A percentile compares a stretch with the other conserved stretches of the same genome.
phyloP scores from a whole-genome alignment of 2,329 filamentous ascomycete genomes.

The Cadophora sp. region DNA sequence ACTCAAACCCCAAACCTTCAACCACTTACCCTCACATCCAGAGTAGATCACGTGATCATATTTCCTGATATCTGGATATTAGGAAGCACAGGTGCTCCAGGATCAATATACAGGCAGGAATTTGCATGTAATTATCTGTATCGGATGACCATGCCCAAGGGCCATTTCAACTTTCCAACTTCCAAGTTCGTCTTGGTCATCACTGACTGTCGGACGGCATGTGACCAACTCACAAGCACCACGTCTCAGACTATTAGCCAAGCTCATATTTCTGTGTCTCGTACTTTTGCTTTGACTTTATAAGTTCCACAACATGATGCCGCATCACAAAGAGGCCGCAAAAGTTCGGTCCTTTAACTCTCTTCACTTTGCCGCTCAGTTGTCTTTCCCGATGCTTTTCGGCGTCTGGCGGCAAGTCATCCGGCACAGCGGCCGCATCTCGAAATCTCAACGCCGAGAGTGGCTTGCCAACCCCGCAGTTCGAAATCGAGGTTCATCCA shows the following conservation, averaged over 20 bases:
- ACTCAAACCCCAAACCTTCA: neutral
- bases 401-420: neutral
- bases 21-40: too few relatives aligned
- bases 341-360: neutral
- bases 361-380: neutral
- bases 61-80: too few relatives aligned
- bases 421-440: neutral
- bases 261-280: neutral
- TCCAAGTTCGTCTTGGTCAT: neutral
- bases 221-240: neutral
- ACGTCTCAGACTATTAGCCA: neutral
- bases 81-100: too few relatives aligned
- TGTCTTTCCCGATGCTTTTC: neutral
- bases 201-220: neutral
- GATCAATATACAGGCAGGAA: neutral
- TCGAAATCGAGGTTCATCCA: neutral
- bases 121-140: neutral
- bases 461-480: slow-evolving; percentile 2
- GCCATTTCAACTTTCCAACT: neutral
- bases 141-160: neutral
- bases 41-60: too few relatives aligned
- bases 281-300: neutral
- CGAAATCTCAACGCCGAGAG: neutral
- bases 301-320: neutral
- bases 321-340: neutral